Evolutionary conservation across 1,284 basidiomycete genomes (phyloP), one percentile per base, ranked within the genome.

Genomic region (Cerrena zonata): DNA sequence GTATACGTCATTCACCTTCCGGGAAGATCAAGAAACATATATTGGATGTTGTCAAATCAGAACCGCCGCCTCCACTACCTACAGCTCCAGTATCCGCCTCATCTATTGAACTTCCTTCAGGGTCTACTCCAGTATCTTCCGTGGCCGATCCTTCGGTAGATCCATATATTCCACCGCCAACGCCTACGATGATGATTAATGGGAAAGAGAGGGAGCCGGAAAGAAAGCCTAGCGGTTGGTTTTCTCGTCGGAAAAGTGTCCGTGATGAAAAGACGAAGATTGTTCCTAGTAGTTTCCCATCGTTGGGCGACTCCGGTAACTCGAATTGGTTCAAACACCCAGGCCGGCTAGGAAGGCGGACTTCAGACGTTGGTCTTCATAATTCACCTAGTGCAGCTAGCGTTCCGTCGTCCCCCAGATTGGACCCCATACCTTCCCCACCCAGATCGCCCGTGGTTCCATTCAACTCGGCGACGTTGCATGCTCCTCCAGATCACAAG

Each of bases 141-240:
- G 45, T 42, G 51, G 21, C 38, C 44, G 12, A n/a, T 42, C 18
- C 19, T 43, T 23, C 24, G n/a, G 24, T 36, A 27, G 13, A 15
- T 34, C 13, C 23, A 21, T n/a, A 13, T 42, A 18, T 15, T 12
- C 13, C 22, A 5, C 25, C 42, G 12, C 21, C 39, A 10, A 7
- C 46, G 38, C 39, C 39, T 18, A 10, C 18, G 21, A 40, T 10
- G 5, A 5, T 34, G 3, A 60, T 60, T 12, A 69, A 69, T 52
- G 65, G 67, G 50, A 73, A 69, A 56, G 70, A 70, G 26, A 73
- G 67, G 56, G 66, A 68, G 44, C 61, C 71, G 4, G 75, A 76
- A 54, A 67, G 69, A 55, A 75, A 72, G 56, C 49, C 73, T 44
- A 73, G 72, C 47, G 56, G 64, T 12, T 86, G 84, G 84, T 79